Conservation (phyloP, 2,329 filamentous ascomycete genomes). For the Monilinia aucupariae region DNA sequence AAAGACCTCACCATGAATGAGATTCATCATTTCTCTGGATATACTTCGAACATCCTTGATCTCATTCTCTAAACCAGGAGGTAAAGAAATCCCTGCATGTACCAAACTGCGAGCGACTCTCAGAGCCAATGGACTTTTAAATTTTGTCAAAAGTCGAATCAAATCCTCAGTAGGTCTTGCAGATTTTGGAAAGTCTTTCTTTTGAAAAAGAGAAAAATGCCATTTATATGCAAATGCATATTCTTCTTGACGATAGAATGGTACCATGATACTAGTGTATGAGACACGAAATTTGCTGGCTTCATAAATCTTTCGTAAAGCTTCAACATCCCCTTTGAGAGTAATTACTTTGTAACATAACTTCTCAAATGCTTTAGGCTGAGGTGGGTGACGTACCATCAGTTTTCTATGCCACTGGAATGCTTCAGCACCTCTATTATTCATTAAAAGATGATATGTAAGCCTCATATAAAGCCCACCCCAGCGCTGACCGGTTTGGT, state of each 20-base stretch:
- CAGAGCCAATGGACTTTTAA: slow-evolving; percentile 30
- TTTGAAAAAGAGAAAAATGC: slow-evolving; percentile 41
- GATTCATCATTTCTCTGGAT: slow-evolving; percentile 35
- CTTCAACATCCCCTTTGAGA: slow-evolving; percentile 30
- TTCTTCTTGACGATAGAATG: slow-evolving; percentile 37
- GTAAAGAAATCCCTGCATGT: slow-evolving; percentile 27
- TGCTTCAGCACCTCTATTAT: slow-evolving; percentile 21
- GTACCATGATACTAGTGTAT: slow-evolving; percentile 41
- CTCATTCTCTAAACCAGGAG: slow-evolving; percentile 16
- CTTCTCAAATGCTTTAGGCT: slow-evolving; percentile 37
- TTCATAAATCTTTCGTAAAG: slow-evolving; percentile 41
- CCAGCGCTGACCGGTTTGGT: slow-evolving; percentile 36
- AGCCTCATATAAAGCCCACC: slow-evolving; percentile 41
- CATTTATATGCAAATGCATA: slow-evolving; percentile 40
- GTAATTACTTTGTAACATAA: slow-evolving; percentile 32
- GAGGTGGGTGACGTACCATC: slow-evolving; percentile 29
- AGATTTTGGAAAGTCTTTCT: slow-evolving; percentile 40
- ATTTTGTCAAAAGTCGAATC: slow-evolving; percentile 37
- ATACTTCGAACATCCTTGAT: slow-evolving; percentile 21
- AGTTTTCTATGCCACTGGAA: slow-evolving; percentile 32
- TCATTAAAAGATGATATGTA: slow-evolving; percentile 39
- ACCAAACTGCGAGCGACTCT: slow-evolving; percentile 28
- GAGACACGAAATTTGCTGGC: slow-evolving; percentile 37
- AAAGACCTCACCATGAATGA: slow-evolving; percentile 31
- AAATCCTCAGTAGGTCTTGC: slow-evolving; percentile 39